Conservation (phyloP, 2,329 filamentous ascomycete species). For the Apiospora hydei region DNA sequence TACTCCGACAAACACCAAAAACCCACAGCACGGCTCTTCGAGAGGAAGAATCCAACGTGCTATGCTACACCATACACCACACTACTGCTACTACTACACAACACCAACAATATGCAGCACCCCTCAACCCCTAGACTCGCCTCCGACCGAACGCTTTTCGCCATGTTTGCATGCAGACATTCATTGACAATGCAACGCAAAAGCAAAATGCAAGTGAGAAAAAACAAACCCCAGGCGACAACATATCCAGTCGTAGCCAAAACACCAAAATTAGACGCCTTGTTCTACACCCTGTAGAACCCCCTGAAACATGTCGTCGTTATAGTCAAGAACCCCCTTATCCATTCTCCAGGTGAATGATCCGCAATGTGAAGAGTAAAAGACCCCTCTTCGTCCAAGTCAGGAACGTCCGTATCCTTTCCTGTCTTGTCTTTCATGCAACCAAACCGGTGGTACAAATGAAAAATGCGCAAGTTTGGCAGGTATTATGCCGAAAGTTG, state of each 20-base stretch:
- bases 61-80: neutral
- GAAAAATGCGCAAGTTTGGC: slow-evolving; percentile 20
- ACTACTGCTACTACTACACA: slow-evolving; percentile 10
- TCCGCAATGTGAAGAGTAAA: slow-evolving; percentile 7
- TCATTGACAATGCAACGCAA: slow-evolving; percentile 13
- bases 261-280: slow-evolving; percentile 8
- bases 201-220: slow-evolving; percentile 11
- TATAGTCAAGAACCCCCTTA: slow-evolving; percentile 8
- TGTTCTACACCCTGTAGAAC: slow-evolving; percentile 14
- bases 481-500: slow-evolving; percentile 18
- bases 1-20: slow-evolving; percentile 15
- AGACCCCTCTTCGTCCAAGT: neutral
- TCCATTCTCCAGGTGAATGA: slow-evolving; percentile 17
- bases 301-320: slow-evolving; percentile 15
- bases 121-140: neutral
- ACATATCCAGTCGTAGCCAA: slow-evolving; percentile 6
- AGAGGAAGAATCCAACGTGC: neutral
- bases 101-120: slow-evolving; percentile 7
- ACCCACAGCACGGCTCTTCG: neutral
- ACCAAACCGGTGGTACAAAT: slow-evolving; percentile 17
- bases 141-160: slow-evolving; percentile 3
- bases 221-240: neutral
- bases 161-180: slow-evolving; percentile 15
- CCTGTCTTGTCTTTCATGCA: slow-evolving; percentile 14
- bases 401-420: neutral